Base-by-base conservation (phyloP, 2,329 filamentous ascomycete species). In the Akanthomyces lecanii region DNA sequence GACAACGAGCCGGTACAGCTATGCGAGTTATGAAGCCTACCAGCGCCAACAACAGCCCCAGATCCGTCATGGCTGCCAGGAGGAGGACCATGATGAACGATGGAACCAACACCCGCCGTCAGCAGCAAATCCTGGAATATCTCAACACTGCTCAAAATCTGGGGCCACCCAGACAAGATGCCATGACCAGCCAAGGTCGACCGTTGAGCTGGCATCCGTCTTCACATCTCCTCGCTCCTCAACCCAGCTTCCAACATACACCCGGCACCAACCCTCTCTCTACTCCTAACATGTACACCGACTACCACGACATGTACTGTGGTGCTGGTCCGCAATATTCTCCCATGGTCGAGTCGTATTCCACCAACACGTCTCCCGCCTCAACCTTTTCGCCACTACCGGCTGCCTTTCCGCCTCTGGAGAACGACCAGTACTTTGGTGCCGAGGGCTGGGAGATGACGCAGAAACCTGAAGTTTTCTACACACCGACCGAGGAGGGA, bases 131-230 rank as follows among this genome's bases (percentile, higher is more conserved):
- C 38, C 69, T 81, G 51, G 77, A 84, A 63, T 77, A 81, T 66
- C 69, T 45, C 55, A 68, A 47, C 69, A 67, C 52, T 70, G 71
- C 59, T 65, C 72, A 21, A 60, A 62, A 47, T 65, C 53, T 44
- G 64, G 65, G 68, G 63, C 14, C 66, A 65, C 40, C 67, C 50
- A 40, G 57, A 44, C 47, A 40, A 30, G 47, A 61, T n/a, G 42
- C 40, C 38, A 63, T 66, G 42, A 8, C 10, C 18, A 73, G 76
- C 70, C 74, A 79, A 45, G 75, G 76, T 59, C 83, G 89, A 48
- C 89, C 89, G 6, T 78, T 90, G 52, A 92, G 89, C 78, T 92
- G 90, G 90, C 90, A 92, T 72, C 88, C 89, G 3, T 83, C 84
- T 25, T 84, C 87, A 23, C 73, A 73, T 51, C 67, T 72, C 70